These are phyloP conservation scores for Eruca vesicaria DNA, from an alignment of 441 rosid genomes.

Conservation along the genomic window DNA sequence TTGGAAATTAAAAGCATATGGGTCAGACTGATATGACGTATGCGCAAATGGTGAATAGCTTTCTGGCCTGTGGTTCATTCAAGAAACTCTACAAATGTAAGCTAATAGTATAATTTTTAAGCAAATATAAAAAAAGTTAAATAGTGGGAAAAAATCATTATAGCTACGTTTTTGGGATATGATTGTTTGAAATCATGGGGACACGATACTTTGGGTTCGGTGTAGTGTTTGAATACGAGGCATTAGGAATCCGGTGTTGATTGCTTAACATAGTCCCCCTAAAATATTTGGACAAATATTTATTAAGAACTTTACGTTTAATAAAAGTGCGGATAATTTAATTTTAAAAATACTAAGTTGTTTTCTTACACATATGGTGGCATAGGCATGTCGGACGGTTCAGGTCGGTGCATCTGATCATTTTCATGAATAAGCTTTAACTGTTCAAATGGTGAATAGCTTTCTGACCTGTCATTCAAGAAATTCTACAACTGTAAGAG, in stretches of 20 bases:
- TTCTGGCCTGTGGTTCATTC: not conserved
- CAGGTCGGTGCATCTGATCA: constrained; percentile 17
- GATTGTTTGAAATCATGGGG: not conserved
- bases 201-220: not conserved
- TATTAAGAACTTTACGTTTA: not conserved
- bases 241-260: not conserved
- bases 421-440: constrained; percentile 2
- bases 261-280: not conserved
- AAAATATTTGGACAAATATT: not conserved
- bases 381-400: not conserved
- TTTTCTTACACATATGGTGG: constrained; percentile 17
- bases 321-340: not conserved
- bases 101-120: not conserved
- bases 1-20: constrained; percentile 4
- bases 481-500: not conserved
- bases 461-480: not conserved
- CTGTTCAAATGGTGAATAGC: not conserved
- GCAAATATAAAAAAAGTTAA: not conserved
- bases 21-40: not conserved
- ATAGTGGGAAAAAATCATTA: not conserved
- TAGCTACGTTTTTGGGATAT: not conserved
- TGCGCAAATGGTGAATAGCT: constrained; percentile 1
- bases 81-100: not conserved
- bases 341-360: not conserved
- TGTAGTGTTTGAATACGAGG: not conserved